Evolutionary conservation across 768 basidiomycete genomes (phyloP), one percentile per base, ranked within the genome.

Genomic region (Boletus rubescentipes): DNA sequence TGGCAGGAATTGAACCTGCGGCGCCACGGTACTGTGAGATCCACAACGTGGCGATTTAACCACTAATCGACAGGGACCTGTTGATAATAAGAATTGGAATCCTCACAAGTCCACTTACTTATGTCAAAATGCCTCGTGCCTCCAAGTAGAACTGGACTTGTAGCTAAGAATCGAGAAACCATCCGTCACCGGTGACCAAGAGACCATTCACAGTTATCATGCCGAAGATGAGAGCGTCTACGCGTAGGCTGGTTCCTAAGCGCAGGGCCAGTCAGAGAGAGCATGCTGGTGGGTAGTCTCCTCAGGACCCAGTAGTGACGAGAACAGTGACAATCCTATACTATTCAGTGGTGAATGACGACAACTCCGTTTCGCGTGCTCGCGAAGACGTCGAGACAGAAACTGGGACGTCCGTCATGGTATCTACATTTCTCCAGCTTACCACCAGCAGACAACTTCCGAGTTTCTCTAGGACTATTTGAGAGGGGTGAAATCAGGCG

Each of bases 21-120:
- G 52, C 71, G 60, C 61, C 72, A 72, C 71, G 71, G 71, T 62
- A 18, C 16, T 59, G 69, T 60, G 67, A 58, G 49, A 34, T 65
- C 71, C 71, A 72, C 71, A 73, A 72, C 71, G 69, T 72, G 72
- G 62, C 61, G 71, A 72, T 72, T 73, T 72, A 69, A 73, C 71
- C 71, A 72, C 71, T 73, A 72, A 72, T 72, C 72, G 72, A 72
- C 71, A 72, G 59, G 71, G 72, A 73, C 72, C 60, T 61, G 29
- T n/a, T 35, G 6, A 2, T 9, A 34, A 18, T 0, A 3, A 3
- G 29, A 30, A 6, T 16, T 18, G 20, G 4, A 14, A 7, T n/a
- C 1, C 1, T 3, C 5, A 46, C 38, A 15, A 16, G 21, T 16
- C 29, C 8, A 12, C 20, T 20, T 2, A 31, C 9, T 26, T 26